These are phyloP conservation scores for Alisma plantagoaquatica DNA, from an alignment of 106 monocot species.

Conservation along the genomic window DNA sequence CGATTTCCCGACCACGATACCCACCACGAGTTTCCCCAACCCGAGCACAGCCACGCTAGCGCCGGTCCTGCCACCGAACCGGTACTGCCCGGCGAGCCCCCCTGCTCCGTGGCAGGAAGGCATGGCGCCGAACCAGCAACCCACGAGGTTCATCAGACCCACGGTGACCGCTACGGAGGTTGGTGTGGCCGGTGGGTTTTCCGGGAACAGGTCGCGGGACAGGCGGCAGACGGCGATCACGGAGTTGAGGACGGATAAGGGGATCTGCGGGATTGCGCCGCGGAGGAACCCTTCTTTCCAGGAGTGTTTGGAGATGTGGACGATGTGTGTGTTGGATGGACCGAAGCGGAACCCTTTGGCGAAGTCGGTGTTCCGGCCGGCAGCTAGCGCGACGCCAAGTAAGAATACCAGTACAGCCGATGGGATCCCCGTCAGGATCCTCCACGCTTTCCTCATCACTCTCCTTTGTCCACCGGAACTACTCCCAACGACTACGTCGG, in stretches of 20 bases:
- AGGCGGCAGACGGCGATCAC: conserved; percentile 29
- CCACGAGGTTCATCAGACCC: conserved; percentile 49
- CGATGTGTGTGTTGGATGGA: conserved; percentile 10
- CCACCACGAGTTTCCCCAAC: conserved; percentile 33
- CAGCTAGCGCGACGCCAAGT: conserved; percentile 17
- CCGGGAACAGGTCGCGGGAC: conserved; percentile 25
- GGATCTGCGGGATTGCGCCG: conserved; percentile 23
- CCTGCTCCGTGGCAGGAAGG: conserved; percentile 64
- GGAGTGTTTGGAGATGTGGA: conserved; percentile 9
- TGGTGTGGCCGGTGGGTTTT: conserved; percentile 14
- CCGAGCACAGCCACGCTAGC: conserved; percentile 50
- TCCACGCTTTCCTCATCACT: not conserved
- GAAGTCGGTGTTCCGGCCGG: conserved; percentile 24
- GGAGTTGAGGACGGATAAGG: conserved; percentile 25
- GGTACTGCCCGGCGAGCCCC: conserved; percentile 59
- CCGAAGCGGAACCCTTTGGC: conserved; percentile 15
- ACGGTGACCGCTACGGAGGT: conserved; percentile 33
- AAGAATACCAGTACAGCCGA: conserved; percentile 17
- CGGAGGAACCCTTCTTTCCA: conserved; percentile 18
- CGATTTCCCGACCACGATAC: conserved; percentile 42
- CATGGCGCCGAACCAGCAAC: conserved; percentile 67
- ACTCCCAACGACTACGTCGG: not conserved
- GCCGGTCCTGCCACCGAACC: conserved; percentile 48
- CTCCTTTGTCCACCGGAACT: no score
- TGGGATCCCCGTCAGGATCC: conserved; percentile 3